Percentiles rank a stretch among this genome's conserved stretches.
These are phyloP conservation scores for Achlya hypogyna DNA, from an alignment of 352 stramenopile genomes.

Conservation along the genomic window DNA sequence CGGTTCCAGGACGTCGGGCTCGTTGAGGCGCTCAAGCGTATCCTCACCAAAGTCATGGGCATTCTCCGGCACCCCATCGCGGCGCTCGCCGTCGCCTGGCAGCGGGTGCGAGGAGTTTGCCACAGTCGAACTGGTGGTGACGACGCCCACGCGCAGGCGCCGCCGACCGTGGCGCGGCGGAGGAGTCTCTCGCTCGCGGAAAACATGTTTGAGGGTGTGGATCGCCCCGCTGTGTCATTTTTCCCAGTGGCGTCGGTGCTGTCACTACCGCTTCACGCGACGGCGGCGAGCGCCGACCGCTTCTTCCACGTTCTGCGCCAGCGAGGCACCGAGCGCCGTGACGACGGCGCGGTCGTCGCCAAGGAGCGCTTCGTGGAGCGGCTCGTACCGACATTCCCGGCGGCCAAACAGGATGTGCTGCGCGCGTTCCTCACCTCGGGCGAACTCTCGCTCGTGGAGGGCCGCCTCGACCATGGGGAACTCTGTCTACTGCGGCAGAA, in stretches of 20 bases:
- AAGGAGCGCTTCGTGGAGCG: conserved; percentile 8
- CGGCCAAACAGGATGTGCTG: background rate
- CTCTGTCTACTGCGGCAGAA: background rate
- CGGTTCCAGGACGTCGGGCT: background rate
- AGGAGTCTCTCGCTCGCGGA: background rate
- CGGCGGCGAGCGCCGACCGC: background rate
- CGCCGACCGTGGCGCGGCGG: background rate
- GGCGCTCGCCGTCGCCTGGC: too few species aligned
- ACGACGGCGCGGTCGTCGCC: background rate
- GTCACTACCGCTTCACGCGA: background rate
- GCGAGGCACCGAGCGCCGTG: background rate
- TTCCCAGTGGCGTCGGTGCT: conserved; percentile 11
- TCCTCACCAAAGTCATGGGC: too few species aligned
- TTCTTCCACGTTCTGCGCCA: background rate
- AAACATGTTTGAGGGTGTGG: background rate
- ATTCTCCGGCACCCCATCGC: too few species aligned
- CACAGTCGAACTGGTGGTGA: too few species aligned
- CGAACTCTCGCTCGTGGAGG: background rate
- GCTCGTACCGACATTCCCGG: background rate
- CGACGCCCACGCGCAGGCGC: background rate
- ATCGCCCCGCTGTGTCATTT: background rate
- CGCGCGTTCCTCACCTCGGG: background rate
- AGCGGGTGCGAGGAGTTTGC: too few species aligned
- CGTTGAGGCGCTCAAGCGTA: too few species aligned
- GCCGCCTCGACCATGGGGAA: background rate